A percentile compares a stretch with the other conserved stretches of the same genome.
Conservation (phyloP, 495 filamentous ascomycete genomes). For the Trichoderma orchidacearum region DNA sequence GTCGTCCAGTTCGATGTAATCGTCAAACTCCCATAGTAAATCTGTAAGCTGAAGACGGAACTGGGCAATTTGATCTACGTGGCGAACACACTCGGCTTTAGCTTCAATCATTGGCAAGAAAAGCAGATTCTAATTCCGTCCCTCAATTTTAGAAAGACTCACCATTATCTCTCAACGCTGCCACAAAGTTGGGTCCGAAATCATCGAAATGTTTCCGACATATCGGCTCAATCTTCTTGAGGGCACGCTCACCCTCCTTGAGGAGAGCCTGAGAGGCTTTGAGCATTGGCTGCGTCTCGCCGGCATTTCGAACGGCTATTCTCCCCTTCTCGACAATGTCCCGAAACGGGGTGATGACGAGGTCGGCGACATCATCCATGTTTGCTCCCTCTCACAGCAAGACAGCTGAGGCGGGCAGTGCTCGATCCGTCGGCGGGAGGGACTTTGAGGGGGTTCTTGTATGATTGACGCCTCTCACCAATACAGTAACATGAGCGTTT, state of each 20-base stretch:
- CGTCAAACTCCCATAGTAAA: conserved; percentile 28
- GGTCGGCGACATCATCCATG: conserved; percentile 24
- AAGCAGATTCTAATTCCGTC: background rate
- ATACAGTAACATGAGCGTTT: background rate
- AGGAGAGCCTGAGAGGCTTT: conserved; percentile 24
- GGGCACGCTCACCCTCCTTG: conserved; percentile 23
- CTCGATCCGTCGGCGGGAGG: background rate
- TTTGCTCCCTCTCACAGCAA: background rate
- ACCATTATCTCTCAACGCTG: conserved; percentile 30
- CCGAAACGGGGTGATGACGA: conserved; percentile 23
- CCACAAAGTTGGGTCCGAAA: conserved; percentile 22
- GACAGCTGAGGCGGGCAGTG: background rate
- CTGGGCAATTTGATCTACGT: conserved; percentile 23
- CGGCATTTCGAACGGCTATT: conserved; percentile 21
- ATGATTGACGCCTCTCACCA: background rate
- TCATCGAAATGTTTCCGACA: conserved; percentile 24
- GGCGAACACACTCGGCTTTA: background rate
- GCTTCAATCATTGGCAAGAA: background rate
- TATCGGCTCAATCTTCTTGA: conserved; percentile 29
- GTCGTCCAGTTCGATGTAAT: conserved; percentile 22
- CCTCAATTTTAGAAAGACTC: background rate
- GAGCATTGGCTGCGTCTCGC: conserved; percentile 20
- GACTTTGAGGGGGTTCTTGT: background rate
- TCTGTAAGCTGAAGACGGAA: conserved; percentile 23
- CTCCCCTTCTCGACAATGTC: conserved; percentile 26